Evolutionary conservation across 192 early-diverging fungal species (phyloP), one percentile per base, ranked within the genome.

Genomic region (Coemansia sp.): DNA sequence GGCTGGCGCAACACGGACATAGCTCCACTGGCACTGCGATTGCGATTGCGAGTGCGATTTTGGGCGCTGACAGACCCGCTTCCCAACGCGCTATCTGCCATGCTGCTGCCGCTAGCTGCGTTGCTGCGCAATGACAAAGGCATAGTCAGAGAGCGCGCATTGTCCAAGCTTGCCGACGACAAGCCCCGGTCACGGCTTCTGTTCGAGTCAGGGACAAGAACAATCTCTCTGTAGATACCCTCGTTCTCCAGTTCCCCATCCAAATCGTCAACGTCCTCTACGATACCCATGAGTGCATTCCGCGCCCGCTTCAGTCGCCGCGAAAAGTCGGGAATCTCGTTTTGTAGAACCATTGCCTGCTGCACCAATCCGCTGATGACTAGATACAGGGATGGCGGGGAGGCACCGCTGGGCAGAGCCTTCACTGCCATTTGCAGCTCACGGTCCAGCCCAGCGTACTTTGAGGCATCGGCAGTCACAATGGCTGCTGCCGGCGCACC

Each of bases 241-340:
- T 52, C 53, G 63, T 53, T 52, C 53, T 80, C 76, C 18, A 80
- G 61, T 52, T 80, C 76, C 39, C 63, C 71, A 29, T 80, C 67
- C 53, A 80, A 61, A 15, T 69, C 71, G 34, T 73, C 67, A 6
- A 56, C 70, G 37, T 80, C 76, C 54, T 80, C 76, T 4, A 80
- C 76, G 32, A 80, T 65, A 39, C 76, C 76, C 76, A 80, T 80
- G 26, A 80, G 62, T 27, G 76, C 76, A 22, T 80, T 80, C 35
- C 76, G 40, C 1, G 76, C 76, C 11, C 76, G 66, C 48, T 70
- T 70, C 15, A 80, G 67, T 14, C 76, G 60, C n/a, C 71, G 70
- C 10, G 67, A 22, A 70, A 74, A 80, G 57, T 74, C 76, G 0
- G 76, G 76, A 3, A 80, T 72, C 37, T 80, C 76, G 61, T 60